Base-by-base conservation (phyloP, 192 early-diverging fungal genomes). In the Spizellomyces sp. region DNA sequence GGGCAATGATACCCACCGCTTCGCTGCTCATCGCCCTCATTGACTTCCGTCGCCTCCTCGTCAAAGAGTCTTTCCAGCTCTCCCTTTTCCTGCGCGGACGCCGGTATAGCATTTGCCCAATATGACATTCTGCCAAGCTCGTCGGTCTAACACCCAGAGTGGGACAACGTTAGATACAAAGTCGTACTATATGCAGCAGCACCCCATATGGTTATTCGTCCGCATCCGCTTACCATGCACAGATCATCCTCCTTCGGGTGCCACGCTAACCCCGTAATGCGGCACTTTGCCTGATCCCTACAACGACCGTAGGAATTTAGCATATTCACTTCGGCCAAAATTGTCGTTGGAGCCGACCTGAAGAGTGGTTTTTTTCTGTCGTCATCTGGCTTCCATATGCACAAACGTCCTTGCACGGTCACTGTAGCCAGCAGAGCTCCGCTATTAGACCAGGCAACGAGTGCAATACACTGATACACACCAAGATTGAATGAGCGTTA, bases 381-480 rank as follows among this genome's bases (percentile, higher is more conserved):
- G 8, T 12, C 22, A 6, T 69, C 50, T 15, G 62, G 58, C 48
- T 90, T 83, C 92, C 92, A 94, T 22, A 94, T 75, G 52, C 80
- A 80, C n/a, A 89, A 61, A 8, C 85, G 70, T 1, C 81, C 79
- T 45, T 83, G 61, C 4, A 59, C 60, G 17, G 74, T 71, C 0
- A 83, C 77, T 0, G 88, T 79, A 3, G 84, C 86, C 19, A 94
- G 54, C 58, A 88, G 90, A 45, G 75, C 69, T 15, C 92, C 87
- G 44, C 86, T 89, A 17, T 83, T 67, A 0, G 90, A 92, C 89
- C 89, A 94, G 45, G 79, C 71, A 21, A 90, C 48, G 22, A 74
- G 62, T 27, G 75, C 78, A 4, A 89, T 65, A 58, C 69, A 61
- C 75, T 86, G 63, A 9, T 43, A 6, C 9, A 21, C 81, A 5